phyloP scores from a whole-genome alignment of 2,329 filamentous ascomycete genomes.

The Tolypocladium guangdongense region DNA sequence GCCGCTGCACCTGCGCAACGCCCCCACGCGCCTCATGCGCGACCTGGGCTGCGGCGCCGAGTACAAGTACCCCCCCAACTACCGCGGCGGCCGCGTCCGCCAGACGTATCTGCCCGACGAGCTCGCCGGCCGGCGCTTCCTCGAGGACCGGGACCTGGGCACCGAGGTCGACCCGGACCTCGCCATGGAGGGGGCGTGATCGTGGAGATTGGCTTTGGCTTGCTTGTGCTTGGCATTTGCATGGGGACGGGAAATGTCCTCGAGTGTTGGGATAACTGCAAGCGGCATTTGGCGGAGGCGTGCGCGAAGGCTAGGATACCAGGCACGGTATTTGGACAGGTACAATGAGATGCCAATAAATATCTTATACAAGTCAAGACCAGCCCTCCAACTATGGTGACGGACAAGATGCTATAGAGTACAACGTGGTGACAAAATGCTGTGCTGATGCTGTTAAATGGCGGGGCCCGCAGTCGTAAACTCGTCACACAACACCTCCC shows the following conservation, averaged over 20 bases:
- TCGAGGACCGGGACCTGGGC: constrained; percentile 74
- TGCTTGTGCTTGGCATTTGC: background rate
- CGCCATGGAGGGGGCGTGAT: constrained; percentile 22
- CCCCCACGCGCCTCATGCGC: constrained; percentile 85
- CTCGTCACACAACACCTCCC: background rate
- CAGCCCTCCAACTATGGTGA: background rate
- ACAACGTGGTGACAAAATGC: background rate
- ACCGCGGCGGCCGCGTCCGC: constrained; percentile 64
- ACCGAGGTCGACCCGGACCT: constrained; percentile 64
- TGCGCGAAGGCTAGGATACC: background rate
- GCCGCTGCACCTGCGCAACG: constrained; percentile 81
- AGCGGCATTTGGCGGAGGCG: background rate
- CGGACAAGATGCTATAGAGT: background rate
- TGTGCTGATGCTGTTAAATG: background rate
- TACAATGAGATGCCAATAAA: background rate
- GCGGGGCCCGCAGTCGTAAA: background rate
- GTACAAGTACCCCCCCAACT: constrained; percentile 97
- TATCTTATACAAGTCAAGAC: background rate
- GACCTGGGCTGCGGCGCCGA: constrained; percentile 82
- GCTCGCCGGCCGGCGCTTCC: constrained; percentile 58
- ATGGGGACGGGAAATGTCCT: background rate
- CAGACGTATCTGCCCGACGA: constrained; percentile 87
- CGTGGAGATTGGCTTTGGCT: background rate
- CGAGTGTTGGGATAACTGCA: background rate
- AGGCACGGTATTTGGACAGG: background rate